Conservation (phyloP, 305 asterid genomes). For the Solanum hybrid region DNA sequence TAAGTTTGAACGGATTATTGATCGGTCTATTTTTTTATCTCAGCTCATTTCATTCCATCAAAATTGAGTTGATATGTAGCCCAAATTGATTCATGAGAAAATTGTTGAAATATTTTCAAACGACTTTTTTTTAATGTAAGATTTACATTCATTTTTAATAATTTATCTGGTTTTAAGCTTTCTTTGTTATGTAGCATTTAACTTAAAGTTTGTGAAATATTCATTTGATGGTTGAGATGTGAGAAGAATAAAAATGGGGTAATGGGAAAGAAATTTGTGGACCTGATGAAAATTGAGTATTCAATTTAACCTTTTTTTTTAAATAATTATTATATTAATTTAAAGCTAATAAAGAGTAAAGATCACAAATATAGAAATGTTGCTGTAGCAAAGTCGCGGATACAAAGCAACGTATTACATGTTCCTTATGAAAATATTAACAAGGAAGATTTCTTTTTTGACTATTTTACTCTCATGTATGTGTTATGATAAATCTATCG, state of each 20-base stretch:
- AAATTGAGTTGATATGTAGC: neutral
- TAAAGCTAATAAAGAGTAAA: neutral
- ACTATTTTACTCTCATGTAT: neutral
- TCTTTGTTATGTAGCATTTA: neutral
- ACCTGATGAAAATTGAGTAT: neutral
- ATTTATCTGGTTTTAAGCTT: neutral
- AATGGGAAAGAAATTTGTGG: neutral
- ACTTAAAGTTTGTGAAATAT: neutral
- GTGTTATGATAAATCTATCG: neutral
- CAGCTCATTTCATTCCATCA: neutral
- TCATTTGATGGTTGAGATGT: neutral
- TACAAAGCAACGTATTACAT: neutral
- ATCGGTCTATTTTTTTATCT: neutral
- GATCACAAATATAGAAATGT: neutral
- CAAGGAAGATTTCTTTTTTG: fast-evolving
- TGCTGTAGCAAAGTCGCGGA: neutral
- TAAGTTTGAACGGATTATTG: neutral
- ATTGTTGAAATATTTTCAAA: neutral
- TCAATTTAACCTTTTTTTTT: neutral
- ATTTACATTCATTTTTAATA: neutral
- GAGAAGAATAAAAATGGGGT: neutral
- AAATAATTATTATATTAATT: neutral
- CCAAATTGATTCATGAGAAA: neutral
- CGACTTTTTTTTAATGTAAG: neutral
- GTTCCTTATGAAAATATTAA: neutral